Evolutionary conservation across 2,329 filamentous ascomycete species (phyloP).

Genomic region (Botryotinia convoluta): DNA sequence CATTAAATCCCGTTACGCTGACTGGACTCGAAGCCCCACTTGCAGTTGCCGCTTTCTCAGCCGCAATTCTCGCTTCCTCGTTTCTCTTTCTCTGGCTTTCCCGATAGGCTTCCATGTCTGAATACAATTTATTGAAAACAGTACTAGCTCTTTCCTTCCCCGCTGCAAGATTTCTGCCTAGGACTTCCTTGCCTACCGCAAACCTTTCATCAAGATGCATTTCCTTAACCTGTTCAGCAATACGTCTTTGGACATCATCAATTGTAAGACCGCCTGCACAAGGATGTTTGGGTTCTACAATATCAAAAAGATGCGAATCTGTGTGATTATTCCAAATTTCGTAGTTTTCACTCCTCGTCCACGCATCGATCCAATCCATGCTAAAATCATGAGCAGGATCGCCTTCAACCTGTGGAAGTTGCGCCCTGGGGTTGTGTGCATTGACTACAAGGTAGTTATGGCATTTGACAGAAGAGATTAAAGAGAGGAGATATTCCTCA

Average conservation of each 20-base stretch:
- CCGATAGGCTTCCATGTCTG: conserved; percentile 80
- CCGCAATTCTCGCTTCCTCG: conserved; percentile 46
- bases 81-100: conserved; percentile 66
- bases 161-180: conserved; percentile 85
- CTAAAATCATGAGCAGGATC: conserved; percentile 85
- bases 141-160: conserved; percentile 85
- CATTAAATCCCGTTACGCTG: conserved; percentile 38
- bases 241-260: conserved; percentile 86
- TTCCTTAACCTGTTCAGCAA: conserved; percentile 90
- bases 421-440: conserved; percentile 55
- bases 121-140: conserved; percentile 84
- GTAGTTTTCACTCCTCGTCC: conserved; percentile 87
- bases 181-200: conserved; percentile 74
- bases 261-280: conserved; percentile 90
- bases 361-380: conserved; percentile 79
- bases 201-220: conserved; percentile 90
- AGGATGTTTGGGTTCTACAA: conserved; percentile 89
- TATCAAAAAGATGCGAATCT: conserved; percentile 87
- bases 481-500: conserved; percentile 88
- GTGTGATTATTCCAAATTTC: conserved; percentile 78
- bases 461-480: conserved; percentile 88
- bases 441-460: conserved; percentile 63
- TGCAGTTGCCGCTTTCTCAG: conserved; percentile 23
- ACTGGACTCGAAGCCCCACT: conserved; percentile 24
- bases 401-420: conserved; percentile 68